Evolutionary conservation across 2,329 filamentous ascomycete genomes (phyloP).

Genomic region (Leptographium lundbergii): DNA sequence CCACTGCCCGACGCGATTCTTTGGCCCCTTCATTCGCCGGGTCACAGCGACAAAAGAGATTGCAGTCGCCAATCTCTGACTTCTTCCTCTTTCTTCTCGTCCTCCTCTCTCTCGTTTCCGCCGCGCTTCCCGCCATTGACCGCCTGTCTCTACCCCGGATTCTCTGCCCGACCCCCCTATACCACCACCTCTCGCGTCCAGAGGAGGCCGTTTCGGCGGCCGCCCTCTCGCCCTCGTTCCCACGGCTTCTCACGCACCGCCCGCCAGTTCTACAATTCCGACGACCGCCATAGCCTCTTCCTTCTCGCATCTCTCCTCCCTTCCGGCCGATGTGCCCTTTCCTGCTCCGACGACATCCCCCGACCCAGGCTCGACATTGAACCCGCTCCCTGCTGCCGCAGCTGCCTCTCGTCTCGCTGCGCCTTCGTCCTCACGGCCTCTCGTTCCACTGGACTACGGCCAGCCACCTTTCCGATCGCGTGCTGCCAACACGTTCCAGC

Average conservation of each 20-base stretch:
- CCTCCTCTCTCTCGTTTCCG: background rate
- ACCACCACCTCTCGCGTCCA: background rate
- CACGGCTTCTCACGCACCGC: constrained; percentile 34
- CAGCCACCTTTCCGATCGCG: constrained; percentile 33
- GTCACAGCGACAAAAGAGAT: constrained; percentile 7
- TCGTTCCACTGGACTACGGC: constrained; percentile 14
- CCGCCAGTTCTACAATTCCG: constrained; percentile 11
- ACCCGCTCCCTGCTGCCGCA: background rate
- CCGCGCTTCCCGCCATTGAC: background rate
- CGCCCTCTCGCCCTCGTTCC: constrained; percentile 27
- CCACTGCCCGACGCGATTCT: constrained; percentile 1
- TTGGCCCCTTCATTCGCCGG: constrained; percentile 2
- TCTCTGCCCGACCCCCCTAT: too few species aligned
- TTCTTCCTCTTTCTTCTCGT: background rate
- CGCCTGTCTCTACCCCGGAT: background rate
- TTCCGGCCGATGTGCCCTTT: background rate
- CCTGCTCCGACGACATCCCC: background rate
- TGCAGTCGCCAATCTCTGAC: constrained; percentile 1
- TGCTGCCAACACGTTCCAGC: constrained; percentile 18
- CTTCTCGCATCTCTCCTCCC: background rate
- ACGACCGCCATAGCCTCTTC: constrained; percentile 5
- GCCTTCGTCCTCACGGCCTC: background rate
- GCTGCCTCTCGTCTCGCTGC: background rate
- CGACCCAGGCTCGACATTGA: background rate
- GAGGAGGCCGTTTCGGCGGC: constrained; percentile 33